Conservation (phyloP, 306 rosid species). For the Medicago arabica region DNA sequence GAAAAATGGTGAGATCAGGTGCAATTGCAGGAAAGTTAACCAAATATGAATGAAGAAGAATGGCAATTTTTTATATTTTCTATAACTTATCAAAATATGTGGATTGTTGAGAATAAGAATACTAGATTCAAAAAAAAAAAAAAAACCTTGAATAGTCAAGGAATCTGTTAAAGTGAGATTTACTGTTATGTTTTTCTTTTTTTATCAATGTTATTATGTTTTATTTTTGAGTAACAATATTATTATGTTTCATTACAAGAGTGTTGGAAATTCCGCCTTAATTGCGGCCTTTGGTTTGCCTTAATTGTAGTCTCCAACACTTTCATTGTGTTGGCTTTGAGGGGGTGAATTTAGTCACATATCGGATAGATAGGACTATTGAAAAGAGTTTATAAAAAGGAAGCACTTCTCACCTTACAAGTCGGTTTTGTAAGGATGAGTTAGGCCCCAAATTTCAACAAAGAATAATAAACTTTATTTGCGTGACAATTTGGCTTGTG, state of each 20-base stretch:
- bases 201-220: neutral
- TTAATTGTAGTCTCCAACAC: too few species aligned
- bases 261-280: too few species aligned
- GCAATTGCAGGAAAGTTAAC: constrained; percentile 50
- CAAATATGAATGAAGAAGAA: neutral
- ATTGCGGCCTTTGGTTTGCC: too few species aligned
- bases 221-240: neutral
- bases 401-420: too few species aligned
- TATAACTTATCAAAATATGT: neutral
- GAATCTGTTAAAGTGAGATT: constrained; percentile 3
- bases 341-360: too few species aligned
- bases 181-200: too few species aligned
- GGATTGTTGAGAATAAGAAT: constrained; percentile 15
- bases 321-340: too few species aligned
- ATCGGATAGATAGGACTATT: too few species aligned
- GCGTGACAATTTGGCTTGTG: neutral
- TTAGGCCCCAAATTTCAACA: too few species aligned
- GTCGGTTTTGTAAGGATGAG: too few species aligned
- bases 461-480: neutral
- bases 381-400: too few species aligned
- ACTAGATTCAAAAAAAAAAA: constrained; percentile 25
- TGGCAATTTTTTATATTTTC: constrained; percentile 6
- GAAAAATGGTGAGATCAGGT: constrained; percentile 45
- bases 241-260: neutral
- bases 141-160: constrained; percentile 20